phyloP scores from a whole-genome alignment of 1,139 yeast species.

The Dujonia santamariae region DNA sequence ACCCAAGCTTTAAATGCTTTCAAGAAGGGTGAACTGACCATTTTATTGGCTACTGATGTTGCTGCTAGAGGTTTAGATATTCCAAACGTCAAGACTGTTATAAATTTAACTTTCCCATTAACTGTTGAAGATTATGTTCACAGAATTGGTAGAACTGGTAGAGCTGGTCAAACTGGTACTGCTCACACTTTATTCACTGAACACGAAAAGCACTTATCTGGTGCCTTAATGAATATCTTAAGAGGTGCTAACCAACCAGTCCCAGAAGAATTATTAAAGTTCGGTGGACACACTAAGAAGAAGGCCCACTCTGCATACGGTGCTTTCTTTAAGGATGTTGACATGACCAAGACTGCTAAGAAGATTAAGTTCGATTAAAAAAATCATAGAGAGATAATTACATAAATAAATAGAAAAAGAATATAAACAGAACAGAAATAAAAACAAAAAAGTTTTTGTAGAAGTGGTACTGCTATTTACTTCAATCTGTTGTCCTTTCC shows the following conservation, averaged over 20 bases:
- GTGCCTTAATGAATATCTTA: slow-evolving; percentile 87
- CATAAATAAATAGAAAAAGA: not conserved
- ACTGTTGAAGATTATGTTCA: slow-evolving; percentile 98
- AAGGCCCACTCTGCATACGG: slow-evolving; percentile 96
- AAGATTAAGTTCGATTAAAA: slow-evolving; percentile 74
- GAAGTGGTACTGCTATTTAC: too few relatives aligned
- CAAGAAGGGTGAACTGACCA: slow-evolving; percentile 73
- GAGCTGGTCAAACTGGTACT: slow-evolving; percentile 94
- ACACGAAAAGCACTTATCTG: slow-evolving; percentile 94
- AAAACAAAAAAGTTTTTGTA: too few relatives aligned
- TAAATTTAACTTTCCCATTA: slow-evolving; percentile 93
- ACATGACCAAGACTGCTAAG: slow-evolving; percentile 81
- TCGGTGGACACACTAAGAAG: slow-evolving; percentile 97
- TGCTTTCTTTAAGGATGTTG: slow-evolving; percentile 92
- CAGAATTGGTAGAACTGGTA: slow-evolving; percentile 97
- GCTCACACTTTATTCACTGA: slow-evolving; percentile 96
- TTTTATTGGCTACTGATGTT: slow-evolving; percentile 94
- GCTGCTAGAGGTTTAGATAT: slow-evolving; percentile 99
- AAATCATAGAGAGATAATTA: not conserved
- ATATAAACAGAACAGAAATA: too few relatives aligned
- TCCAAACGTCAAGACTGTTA: slow-evolving; percentile 94
- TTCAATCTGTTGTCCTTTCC: too few relatives aligned
- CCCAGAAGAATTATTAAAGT: slow-evolving; percentile 93
- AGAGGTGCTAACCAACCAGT: slow-evolving; percentile 94
- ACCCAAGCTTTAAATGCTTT: slow-evolving; percentile 82